phyloP scores from a whole-genome alignment of 306 rosid species.

The Vigna hirtella region DNA sequence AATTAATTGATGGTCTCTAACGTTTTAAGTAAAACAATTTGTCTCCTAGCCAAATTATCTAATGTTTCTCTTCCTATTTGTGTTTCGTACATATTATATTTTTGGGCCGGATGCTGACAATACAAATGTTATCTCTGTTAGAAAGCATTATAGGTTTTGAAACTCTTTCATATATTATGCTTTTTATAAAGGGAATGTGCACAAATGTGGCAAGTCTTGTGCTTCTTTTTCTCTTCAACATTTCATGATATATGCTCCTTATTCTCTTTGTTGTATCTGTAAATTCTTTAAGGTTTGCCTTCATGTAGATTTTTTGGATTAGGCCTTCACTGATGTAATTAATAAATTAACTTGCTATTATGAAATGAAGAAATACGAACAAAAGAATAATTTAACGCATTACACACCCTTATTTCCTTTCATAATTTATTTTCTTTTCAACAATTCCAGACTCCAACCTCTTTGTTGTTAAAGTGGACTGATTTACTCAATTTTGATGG shows the following conservation, averaged over 20 bases:
- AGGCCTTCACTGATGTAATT: neutral
- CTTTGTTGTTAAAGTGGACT: neutral
- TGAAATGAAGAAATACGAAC: neutral
- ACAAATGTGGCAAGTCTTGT: neutral
- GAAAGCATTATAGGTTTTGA: neutral
- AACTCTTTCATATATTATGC: neutral
- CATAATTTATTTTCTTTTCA: neutral
- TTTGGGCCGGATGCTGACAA: neutral
- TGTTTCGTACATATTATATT: neutral
- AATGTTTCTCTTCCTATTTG: neutral
- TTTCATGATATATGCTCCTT: neutral
- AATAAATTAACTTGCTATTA: neutral
- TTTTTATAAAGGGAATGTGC: neutral
- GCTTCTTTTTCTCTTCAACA: neutral
- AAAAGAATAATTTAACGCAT: neutral
- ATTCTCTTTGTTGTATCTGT: neutral
- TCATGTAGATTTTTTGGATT: conserved; percentile 8
- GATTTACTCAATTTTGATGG: conserved; percentile 7
- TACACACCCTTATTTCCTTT: neutral
- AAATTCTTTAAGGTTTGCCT: neutral
- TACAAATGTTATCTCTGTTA: neutral
- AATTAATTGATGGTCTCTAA: neutral
- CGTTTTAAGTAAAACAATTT: neutral
- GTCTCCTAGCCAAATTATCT: neutral
- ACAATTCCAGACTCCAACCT: neutral